These are phyloP conservation scores for Neoboletus subvelutipes DNA, from an alignment of 768 basidiomycete species.

Conservation along the genomic window DNA sequence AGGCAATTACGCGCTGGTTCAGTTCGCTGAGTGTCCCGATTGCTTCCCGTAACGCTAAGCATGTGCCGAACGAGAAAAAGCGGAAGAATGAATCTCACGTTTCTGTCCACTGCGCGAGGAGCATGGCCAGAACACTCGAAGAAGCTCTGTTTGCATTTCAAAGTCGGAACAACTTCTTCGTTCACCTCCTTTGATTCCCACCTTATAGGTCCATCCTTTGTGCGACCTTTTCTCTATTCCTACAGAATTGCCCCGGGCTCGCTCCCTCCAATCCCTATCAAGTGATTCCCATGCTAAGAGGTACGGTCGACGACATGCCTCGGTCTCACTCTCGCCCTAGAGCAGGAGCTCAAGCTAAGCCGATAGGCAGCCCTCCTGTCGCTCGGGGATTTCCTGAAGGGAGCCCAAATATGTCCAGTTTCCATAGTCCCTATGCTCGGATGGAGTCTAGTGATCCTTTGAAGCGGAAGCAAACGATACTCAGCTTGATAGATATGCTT, in stretches of 20 bases:
- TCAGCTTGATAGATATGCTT: slow-evolving; percentile 47
- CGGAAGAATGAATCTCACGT: slow-evolving; percentile 38
- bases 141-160: slow-evolving; percentile 36
- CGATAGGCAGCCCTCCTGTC: slow-evolving; percentile 22
- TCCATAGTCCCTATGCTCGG: slow-evolving; percentile 30
- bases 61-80: slow-evolving; percentile 32
- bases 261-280: slow-evolving; percentile 23
- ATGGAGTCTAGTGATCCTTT: slow-evolving; percentile 29
- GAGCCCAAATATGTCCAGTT: slow-evolving; percentile 20
- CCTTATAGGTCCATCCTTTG: slow-evolving; percentile 29
- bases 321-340: slow-evolving; percentile 28
- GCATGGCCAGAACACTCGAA: slow-evolving; percentile 38
- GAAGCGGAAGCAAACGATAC: slow-evolving; percentile 45
- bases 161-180: slow-evolving; percentile 29
- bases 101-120: slow-evolving; percentile 32
- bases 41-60: slow-evolving; percentile 33
- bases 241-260: slow-evolving; percentile 25
- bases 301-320: slow-evolving; percentile 30
- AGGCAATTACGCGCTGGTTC: slow-evolving; percentile 39
- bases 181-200: slow-evolving; percentile 30
- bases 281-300: slow-evolving; percentile 30
- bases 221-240: slow-evolving; percentile 15
- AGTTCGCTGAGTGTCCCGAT: slow-evolving; percentile 37
- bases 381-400: slow-evolving; percentile 31
- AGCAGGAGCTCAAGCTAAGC: slow-evolving; percentile 26